Evolutionary conservation across 1,284 basidiomycete genomes (phyloP), one percentile per base, ranked within the genome.

Genomic region (Leccinum angustisporum): DNA sequence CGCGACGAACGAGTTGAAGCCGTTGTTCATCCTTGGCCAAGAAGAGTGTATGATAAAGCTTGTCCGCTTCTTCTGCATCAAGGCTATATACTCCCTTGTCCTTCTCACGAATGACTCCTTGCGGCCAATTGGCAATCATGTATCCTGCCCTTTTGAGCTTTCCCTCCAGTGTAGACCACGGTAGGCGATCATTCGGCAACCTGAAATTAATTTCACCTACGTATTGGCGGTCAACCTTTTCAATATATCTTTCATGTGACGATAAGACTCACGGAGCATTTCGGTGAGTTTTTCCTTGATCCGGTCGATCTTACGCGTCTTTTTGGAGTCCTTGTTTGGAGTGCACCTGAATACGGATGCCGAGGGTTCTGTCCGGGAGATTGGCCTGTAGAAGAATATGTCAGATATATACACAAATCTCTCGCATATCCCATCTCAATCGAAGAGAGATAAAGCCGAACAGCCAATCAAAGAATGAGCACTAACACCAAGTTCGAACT

Each of bases 211-310:
- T 55, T 4, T 58, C 38, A 3, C 60, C 63, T 65, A 18, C 16
- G 25, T 3, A 5, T 21, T 3, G 2, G 7, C 8, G 21, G 11
- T 57, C 16, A 6, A 10, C 11, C 3, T 11, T 31, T 0, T 30
- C 18, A 18, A 6, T 4, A 5, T 0, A 0, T 34, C 9, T 21
- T 5, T 14, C n/a, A 9, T 34, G 1, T 1, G 4, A 51, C 14
- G 11, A n/a, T 21, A 14, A 3, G 2, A 31, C 64, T 53, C 16
- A 67, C 64, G 58, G 34, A 67, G 54, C 65, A 66, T 65, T 2
- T 53, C 33, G 6, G 38, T 18, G 1, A 61, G 53, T 36, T 36
- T 36, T 13, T 54, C 7, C 21, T 54, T 54, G 31, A 61, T 54
- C 31, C 58, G 7, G 16, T 52, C 51, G 13, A 58, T 58, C 31